A percentile compares a stretch with the other conserved stretches of the same genome.
phyloP scores from a whole-genome alignment of 345 rosid genomes.

The Anastatica hierochuntica region DNA sequence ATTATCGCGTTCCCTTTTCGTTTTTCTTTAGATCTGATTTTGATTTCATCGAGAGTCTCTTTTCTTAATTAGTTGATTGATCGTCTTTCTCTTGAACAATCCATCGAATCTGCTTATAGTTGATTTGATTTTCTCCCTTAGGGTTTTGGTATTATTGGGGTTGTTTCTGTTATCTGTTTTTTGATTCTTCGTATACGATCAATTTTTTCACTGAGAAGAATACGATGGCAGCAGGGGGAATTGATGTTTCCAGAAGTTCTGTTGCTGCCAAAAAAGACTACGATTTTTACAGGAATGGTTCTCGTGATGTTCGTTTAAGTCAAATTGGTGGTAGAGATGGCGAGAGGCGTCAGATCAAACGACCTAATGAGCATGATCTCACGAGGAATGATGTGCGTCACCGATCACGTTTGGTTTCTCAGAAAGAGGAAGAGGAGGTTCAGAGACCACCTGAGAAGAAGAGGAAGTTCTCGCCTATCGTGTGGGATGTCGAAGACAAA shows the following conservation, averaged over 20 bases:
- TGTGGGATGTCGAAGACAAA: conserved; percentile 39
- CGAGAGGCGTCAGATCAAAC: conserved; percentile 12
- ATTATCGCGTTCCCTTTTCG: conserved; percentile 19
- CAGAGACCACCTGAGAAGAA: conserved; percentile 40
- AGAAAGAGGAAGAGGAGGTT: conserved; percentile 16
- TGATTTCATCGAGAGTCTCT: background rate
- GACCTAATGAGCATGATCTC: background rate
- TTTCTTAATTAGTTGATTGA: conserved; percentile 6
- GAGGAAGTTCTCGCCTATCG: conserved; percentile 52
- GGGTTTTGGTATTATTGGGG: conserved; percentile 8
- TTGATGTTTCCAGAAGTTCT: conserved; percentile 41
- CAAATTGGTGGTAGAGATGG: conserved; percentile 11
- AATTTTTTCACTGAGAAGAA: conserved; percentile 46
- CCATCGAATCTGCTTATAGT: conserved; percentile 9
- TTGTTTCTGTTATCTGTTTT: background rate
- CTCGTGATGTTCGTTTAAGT: conserved; percentile 10
- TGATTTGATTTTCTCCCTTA: conserved; percentile 13
- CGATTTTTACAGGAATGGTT: conserved; percentile 26
- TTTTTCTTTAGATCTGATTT: background rate
- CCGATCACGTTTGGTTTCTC: conserved; percentile 4
- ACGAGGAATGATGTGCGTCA: conserved; percentile 14
- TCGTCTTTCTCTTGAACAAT: background rate
- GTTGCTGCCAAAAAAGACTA: conserved; percentile 25
- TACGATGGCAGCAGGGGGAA: conserved; percentile 72
- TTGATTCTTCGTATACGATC: conserved; percentile 23